These are phyloP conservation scores for Cucurbita ficifolia DNA, from an alignment of 306 rosid genomes.

Conservation along the genomic window DNA sequence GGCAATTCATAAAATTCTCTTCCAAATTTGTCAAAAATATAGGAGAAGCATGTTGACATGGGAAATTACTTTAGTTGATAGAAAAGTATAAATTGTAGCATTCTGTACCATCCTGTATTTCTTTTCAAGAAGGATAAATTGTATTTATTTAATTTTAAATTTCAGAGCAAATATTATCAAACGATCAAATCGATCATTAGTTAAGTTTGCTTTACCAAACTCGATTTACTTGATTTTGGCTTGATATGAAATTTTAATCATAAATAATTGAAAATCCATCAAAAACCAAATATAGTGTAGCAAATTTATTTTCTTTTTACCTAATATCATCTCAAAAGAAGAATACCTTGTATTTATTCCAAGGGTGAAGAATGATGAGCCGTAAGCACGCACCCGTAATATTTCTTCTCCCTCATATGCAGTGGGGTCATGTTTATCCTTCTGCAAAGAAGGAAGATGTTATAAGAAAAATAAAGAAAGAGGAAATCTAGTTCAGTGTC, in stretches of 20 bases:
- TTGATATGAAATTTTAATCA: neutral
- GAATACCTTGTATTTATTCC: constrained; percentile 81
- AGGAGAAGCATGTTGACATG: neutral
- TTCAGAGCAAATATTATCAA: neutral
- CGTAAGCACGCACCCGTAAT: constrained; percentile 74
- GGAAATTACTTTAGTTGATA: neutral
- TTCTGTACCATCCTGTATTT: neutral
- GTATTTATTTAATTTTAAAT: neutral
- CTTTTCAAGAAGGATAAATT: neutral
- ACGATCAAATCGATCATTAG: neutral
- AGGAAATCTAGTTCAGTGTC: neutral
- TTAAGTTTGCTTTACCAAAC: neutral
- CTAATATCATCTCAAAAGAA: neutral
- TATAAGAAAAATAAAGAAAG: neutral
- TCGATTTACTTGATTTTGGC: neutral
- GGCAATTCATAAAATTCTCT: neutral
- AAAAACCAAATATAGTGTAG: neutral
- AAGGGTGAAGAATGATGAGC: constrained; percentile 71
- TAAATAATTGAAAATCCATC: neutral
- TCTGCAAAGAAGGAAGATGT: constrained; percentile 20
- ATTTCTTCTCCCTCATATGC: constrained; percentile 72
- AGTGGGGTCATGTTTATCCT: constrained; percentile 30
- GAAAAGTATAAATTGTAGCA: neutral
- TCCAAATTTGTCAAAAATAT: neutral
- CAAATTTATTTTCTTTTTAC: neutral